Conservation (phyloP, 352 stramenopile species). For the Phytophthora litchii region DNA sequence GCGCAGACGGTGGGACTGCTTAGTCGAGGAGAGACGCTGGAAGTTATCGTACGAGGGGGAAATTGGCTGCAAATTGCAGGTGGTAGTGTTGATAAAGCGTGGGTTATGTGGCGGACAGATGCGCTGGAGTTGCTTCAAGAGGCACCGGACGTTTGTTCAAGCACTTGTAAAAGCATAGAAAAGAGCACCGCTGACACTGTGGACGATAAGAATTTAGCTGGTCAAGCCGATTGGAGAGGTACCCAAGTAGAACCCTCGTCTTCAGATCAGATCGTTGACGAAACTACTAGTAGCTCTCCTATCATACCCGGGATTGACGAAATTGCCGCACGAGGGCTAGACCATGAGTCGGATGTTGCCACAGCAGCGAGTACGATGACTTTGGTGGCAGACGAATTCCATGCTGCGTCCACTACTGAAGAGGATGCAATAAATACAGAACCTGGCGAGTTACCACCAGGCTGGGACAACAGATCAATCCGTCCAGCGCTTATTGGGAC, state of each 20-base stretch:
- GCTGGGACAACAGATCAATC: constrained; percentile 1
- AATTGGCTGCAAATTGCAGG: constrained; percentile 61
- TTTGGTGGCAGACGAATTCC: no score
- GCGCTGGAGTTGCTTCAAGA: constrained; percentile 56
- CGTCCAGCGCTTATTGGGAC: background rate
- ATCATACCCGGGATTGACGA: background rate
- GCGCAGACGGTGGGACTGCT: constrained; percentile 60
- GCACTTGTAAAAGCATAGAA: constrained; percentile 21
- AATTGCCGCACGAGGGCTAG: no score
- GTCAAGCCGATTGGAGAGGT: background rate
- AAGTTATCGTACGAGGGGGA: constrained; percentile 48
- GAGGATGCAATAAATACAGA: no score
- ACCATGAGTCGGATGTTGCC: no score
- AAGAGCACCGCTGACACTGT: background rate
- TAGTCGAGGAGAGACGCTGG: constrained; percentile 59
- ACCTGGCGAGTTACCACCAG: no score
- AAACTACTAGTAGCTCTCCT: background rate
- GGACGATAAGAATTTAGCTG: background rate
- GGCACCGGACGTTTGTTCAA: constrained; percentile 29
- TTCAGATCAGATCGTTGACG: background rate
- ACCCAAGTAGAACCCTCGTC: no score
- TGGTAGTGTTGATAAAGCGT: constrained; percentile 36
- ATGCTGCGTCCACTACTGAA: no score
- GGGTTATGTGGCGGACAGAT: constrained; percentile 78
- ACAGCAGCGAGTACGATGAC: no score